Base-by-base conservation (phyloP, 2,329 filamentous ascomycete species). In the Acrodontium crateriforme region DNA sequence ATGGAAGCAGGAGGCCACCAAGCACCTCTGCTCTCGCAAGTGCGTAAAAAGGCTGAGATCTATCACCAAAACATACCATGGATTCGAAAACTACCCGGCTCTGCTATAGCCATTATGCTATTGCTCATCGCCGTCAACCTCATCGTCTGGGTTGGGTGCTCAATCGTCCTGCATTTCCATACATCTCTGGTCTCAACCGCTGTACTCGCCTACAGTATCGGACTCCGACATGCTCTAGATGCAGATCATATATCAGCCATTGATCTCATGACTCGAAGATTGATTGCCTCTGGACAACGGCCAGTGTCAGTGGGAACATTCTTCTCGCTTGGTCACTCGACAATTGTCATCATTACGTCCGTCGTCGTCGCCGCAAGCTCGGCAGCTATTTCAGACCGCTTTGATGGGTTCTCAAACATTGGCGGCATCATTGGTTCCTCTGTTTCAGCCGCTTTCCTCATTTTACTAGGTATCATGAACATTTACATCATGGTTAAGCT, bases 201-300 rank as follows among this genome's bases (percentile, higher is more conserved):
- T 1, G 74, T 85, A 2, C 69, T 95, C 1, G 76, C 85, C 15
- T 95, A 91, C 54, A 82, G 82, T 0, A 69, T 95, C 8, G 87
- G 87, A 3, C 68, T 95, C 9, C 78, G 87, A 22, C 87, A 95
- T 62, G 87, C 87, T n/a, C 71, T 95, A 24, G 89, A 95, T 48
- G 89, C 87, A n/a, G 87, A 95, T 55, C 89, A 95, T 49, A 81
- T 81, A 39, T 74, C 71, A 21, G 87, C 85, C 38, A 98, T 95
- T 45, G 87, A 95, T 55, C 69, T 95, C 19, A 92, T 91, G 76
- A 95, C 89, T 1, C 70, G 89, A 3, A 74, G 87, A 5, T 70
- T 95, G 14, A 73, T 95, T 19, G 85, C 85, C 1, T 71, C 80
- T 0, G 84, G 83, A 11, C 82, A 89, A 48, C 71, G 72, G 2